Evolutionary conservation across 257 asterid genomes (phyloP).

Genomic region (Avicennia marina): DNA sequence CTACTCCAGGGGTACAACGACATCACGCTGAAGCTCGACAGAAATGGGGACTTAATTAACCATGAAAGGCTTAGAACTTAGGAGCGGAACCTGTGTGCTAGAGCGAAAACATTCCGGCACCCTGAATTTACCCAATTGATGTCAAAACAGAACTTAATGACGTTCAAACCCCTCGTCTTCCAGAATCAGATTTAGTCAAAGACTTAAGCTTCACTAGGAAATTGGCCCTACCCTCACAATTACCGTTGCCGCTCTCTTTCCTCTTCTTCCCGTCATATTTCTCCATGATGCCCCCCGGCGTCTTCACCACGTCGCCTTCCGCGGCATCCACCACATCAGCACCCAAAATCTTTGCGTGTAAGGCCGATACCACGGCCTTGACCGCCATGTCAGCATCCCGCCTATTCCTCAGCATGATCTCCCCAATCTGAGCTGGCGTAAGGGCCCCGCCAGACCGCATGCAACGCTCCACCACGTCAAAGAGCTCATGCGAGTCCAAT

Average conservation of each 20-base stretch:
- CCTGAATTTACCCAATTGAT: neutral
- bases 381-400: constrained; percentile 25
- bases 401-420: constrained; percentile 40
- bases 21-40: too few relatives aligned
- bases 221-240: constrained; percentile 33
- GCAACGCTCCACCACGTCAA: constrained; percentile 44
- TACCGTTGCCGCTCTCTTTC: constrained; percentile 22
- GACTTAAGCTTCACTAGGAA: constrained; percentile 35
- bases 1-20: too few relatives aligned
- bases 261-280: constrained; percentile 21
- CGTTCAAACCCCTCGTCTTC: constrained; percentile 36
- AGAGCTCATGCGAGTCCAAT: constrained; percentile 34
- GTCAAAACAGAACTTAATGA: neutral
- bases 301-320: constrained; percentile 22
- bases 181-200: constrained; percentile 42
- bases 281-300: constrained; percentile 22
- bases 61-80: too few relatives aligned
- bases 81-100: too few relatives aligned
- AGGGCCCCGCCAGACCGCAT: constrained; percentile 45
- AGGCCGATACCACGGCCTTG: constrained; percentile 31
- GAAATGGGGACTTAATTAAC: too few relatives aligned
- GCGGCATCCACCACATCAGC: constrained; percentile 21
- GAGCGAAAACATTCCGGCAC: neutral
- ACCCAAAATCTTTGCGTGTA: constrained; percentile 39
- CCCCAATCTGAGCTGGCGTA: constrained; percentile 46